A percentile compares a stretch with the other conserved stretches of the same genome.
phyloP scores from a whole-genome alignment of 1,139 yeast species.

The Blastobotrys illinoisensis region DNA sequence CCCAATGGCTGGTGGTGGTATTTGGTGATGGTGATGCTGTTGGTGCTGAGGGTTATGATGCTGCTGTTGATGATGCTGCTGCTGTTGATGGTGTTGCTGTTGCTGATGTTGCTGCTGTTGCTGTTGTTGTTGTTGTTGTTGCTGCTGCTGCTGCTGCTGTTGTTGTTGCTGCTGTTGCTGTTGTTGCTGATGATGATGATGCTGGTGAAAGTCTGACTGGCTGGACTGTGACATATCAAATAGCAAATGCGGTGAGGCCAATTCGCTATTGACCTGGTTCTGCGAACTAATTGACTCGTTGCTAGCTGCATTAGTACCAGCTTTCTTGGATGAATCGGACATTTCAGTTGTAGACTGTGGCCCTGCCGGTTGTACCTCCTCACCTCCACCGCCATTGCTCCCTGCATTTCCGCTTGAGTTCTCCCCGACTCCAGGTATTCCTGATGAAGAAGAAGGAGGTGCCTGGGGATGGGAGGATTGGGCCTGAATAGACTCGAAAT shows the following conservation, averaged over 20 bases:
- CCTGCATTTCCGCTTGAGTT: not conserved
- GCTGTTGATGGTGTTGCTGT: not conserved
- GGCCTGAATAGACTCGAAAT: not conserved
- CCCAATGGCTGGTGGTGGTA: not conserved
- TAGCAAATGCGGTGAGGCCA: conserved; percentile 5
- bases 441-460: not conserved
- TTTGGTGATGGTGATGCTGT: not conserved
- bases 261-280: conserved; percentile 1
- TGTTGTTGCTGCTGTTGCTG: conserved; percentile 5
- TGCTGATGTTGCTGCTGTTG: conserved; percentile 5
- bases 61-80: conserved; percentile 10
- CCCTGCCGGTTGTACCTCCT: not conserved
- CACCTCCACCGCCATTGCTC: not conserved
- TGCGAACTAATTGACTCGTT: not conserved
- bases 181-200: conserved; percentile 9
- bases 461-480: not conserved
- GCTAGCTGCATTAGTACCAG: not conserved
- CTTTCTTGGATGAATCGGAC: not conserved
- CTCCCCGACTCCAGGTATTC: not conserved
- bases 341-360: not conserved
- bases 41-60: conserved; percentile 5
- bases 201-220: conserved; percentile 11
- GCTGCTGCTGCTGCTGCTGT: not conserved
- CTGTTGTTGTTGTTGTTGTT: conserved; percentile 10
- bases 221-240: conserved; percentile 5